Conservation (phyloP, 345 rosid species). For the Citrus unshiu region DNA sequence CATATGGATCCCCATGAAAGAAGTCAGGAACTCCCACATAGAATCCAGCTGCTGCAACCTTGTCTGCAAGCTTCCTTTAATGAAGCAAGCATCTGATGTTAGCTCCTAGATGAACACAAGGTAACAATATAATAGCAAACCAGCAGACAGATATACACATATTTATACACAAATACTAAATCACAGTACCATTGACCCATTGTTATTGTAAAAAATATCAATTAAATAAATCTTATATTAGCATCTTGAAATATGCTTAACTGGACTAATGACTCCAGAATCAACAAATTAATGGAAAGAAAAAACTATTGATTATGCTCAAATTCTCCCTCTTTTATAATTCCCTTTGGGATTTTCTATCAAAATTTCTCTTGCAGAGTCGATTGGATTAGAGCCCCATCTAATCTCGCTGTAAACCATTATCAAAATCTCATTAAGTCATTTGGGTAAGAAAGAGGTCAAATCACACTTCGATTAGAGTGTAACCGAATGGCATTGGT, state of each 20-base stretch:
- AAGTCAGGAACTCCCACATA: constrained; percentile 70
- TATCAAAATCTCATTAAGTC: too few relatives aligned
- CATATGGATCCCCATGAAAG: constrained; percentile 59
- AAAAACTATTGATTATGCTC: not conserved
- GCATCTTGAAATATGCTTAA: not conserved
- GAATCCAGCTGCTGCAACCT: constrained; percentile 70
- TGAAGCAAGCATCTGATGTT: constrained; percentile 8
- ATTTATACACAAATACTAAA: not conserved
- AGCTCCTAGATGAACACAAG: not conserved
- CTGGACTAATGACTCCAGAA: not conserved
- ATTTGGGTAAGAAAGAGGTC: too few relatives aligned
- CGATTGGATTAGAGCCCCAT: too few relatives aligned
- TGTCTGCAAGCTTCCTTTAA: constrained; percentile 72
- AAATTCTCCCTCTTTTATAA: not conserved
- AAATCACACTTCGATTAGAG: too few relatives aligned
- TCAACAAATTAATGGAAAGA: not conserved
- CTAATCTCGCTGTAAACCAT: too few relatives aligned
- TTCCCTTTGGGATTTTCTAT: too few relatives aligned
- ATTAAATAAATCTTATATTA: too few relatives aligned
- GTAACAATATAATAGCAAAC: not conserved
- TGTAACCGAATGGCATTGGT: too few relatives aligned
- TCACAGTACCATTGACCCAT: not conserved
- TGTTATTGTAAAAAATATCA: not conserved
- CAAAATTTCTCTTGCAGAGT: too few relatives aligned
- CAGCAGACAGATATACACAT: not conserved